Conservation (phyloP, 805 yeast genomes). For the Candida koratica region DNA sequence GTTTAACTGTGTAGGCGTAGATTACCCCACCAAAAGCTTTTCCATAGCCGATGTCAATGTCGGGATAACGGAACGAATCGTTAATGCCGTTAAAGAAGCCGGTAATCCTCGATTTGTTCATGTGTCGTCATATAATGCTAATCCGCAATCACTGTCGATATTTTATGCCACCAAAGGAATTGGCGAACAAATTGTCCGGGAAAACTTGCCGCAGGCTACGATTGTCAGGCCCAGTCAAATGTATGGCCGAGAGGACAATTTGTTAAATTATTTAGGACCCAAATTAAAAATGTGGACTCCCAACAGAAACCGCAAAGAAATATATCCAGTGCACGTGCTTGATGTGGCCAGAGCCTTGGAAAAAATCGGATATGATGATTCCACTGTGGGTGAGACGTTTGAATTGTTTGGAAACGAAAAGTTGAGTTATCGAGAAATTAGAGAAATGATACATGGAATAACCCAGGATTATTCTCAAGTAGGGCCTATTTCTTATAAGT, state of each 20-base stretch:
- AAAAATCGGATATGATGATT: conserved; percentile 74
- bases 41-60: conserved; percentile 79
- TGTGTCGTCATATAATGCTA: conserved; percentile 75
- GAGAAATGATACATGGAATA: conserved; percentile 65
- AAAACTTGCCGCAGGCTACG: conserved; percentile 67
- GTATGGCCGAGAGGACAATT: conserved; percentile 70
- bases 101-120: conserved; percentile 73
- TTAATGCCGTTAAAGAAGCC: conserved; percentile 63
- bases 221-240: conserved; percentile 83
- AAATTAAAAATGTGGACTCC: conserved; percentile 61
- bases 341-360: conserved; percentile 81
- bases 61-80: conserved; percentile 73
- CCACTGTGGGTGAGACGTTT: conserved; percentile 70
- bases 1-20: conserved; percentile 73
- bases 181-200: conserved; percentile 69
- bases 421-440: conserved; percentile 56
- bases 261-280: conserved; percentile 58
- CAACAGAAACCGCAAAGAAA: conserved; percentile 56
- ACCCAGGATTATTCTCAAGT: conserved; percentile 47
- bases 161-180: conserved; percentile 76
- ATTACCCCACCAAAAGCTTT: conserved; percentile 74
- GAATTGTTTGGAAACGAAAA: conserved; percentile 74
- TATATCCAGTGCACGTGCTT: conserved; percentile 68
- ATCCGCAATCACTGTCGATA: conserved; percentile 61
- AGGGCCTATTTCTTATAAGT: conserved; percentile 42